A percentile compares a stretch with the other conserved stretches of the same genome.
phyloP scores from a whole-genome alignment of 2,329 filamentous ascomycete genomes.

The Pestalotiopsis sp. region DNA sequence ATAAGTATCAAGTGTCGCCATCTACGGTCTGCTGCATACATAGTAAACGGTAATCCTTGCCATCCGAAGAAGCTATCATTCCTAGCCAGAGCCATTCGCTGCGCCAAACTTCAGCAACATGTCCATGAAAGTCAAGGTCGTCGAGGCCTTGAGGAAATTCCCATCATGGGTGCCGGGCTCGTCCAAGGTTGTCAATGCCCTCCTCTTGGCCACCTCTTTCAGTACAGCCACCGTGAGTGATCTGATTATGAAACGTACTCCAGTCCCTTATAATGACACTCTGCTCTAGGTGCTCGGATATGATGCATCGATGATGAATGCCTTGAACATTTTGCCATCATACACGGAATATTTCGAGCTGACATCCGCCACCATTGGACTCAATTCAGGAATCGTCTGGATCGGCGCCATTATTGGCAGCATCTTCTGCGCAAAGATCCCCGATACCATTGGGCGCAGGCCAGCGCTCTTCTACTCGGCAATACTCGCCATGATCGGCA shows the following conservation, averaged over 20 bases:
- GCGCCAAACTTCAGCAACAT: not conserved
- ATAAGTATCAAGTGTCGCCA: not conserved
- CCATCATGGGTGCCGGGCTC: slow-evolving; percentile 3
- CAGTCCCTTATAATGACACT: not conserved
- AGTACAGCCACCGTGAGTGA: not conserved
- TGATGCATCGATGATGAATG: slow-evolving; percentile 15
- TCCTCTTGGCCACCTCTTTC: not conserved
- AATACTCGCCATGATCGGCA: slow-evolving; percentile 24
- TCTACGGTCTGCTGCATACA: not conserved
- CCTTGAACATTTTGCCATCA: slow-evolving; percentile 34
- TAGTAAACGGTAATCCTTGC: not conserved
- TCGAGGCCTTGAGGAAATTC: not conserved
- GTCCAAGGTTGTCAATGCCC: slow-evolving; percentile 1
- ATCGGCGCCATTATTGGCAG: slow-evolving; percentile 26
- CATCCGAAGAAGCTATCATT: not conserved
- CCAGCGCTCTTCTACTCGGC: slow-evolving; percentile 23
- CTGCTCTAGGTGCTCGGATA: slow-evolving; percentile 1
- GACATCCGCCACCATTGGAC: slow-evolving; percentile 32
- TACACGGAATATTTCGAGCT: slow-evolving; percentile 36
- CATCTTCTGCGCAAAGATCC: slow-evolving; percentile 23
- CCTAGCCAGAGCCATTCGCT: not conserved
- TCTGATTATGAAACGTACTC: not conserved
- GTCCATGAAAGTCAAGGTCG: not conserved
- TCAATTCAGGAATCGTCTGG: slow-evolving; percentile 31
- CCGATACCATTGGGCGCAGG: slow-evolving; percentile 29